Base-by-base conservation (phyloP, 768 basidiomycete species). In the Tulasnella sp. region DNA sequence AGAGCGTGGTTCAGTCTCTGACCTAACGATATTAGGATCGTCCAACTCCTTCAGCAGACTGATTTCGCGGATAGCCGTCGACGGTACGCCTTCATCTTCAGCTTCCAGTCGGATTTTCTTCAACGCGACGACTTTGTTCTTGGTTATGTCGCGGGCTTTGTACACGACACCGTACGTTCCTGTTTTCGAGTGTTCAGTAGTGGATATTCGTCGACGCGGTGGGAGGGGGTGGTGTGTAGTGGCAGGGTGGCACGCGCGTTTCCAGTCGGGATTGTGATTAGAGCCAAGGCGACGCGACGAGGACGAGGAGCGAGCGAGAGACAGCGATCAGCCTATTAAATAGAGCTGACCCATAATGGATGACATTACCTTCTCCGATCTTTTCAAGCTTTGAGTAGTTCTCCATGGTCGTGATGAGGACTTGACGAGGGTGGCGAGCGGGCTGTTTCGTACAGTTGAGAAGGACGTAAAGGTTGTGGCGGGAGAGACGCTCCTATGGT, bases 81-180 rank as follows among this genome's bases (percentile, higher is more conserved):
- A 94, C 11, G 98, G 98, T 29, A 99, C 98, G 70, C 98, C 98
- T 84, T 99, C 98, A 83, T 99, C 98, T 85, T 99, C 98, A 23
- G 96, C 95, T 84, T 99, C 98, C 37, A 99, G 90, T 55, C 98
- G 87, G 83, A 99, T 99, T 88, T 99, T 99, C 90, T 99, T 99
- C 81, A 99, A 87, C 29, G 98, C 98, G 75, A 99, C 98, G 81
- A 98, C 91, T 81, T 90, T 85, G 83, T 92, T 92, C 10, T 89
- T 92, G 70, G 85, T 88, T 80, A 90, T 85, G 83, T 99, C 96
- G 81, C 91, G 89, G 55, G 97, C 97, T 85, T 98, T 98, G 89
- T 99, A 99, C 29, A 99, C 97, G 74, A 99, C 97, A 77, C 97
- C 97, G 81, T 99, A 99, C 35, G 97, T 98, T 81, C 97, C 97